phyloP scores from a whole-genome alignment of 257 asterid species.

The Echites panduratus region DNA sequence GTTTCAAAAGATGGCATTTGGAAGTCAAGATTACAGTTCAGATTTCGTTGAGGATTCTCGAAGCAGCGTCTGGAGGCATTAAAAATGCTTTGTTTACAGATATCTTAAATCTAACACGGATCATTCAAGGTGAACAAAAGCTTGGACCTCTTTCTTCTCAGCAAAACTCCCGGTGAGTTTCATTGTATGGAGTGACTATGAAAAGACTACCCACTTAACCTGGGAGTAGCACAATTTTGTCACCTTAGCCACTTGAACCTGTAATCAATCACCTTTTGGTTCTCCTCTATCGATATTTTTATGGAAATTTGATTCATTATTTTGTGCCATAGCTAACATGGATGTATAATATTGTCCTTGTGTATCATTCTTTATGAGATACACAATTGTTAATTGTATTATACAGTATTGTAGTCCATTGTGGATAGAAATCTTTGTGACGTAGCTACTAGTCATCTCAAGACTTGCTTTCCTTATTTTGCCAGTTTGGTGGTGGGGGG shows the following conservation, averaged over 20 bases:
- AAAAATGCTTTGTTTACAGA: not conserved
- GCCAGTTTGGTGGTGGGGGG: not conserved
- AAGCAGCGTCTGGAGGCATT: conserved; percentile 55
- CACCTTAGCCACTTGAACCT: not conserved
- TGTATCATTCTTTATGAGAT: not conserved
- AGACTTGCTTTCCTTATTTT: not conserved
- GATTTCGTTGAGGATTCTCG: conserved; percentile 46
- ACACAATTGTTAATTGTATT: not conserved
- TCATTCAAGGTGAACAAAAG: not conserved
- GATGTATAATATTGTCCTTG: not conserved
- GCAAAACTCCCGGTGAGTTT: conserved; percentile 4
- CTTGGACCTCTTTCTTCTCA: not conserved
- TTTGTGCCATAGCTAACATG: conserved; percentile 1
- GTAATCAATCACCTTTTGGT: not conserved
- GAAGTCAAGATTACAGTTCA: conserved; percentile 71
- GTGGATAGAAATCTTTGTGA: not conserved
- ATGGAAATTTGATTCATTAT: not conserved
- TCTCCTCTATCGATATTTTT: not conserved
- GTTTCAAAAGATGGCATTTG: conserved; percentile 89
- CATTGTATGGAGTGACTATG: not conserved
- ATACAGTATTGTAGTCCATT: not conserved
- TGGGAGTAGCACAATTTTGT: not conserved
- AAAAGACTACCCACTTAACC: not conserved
- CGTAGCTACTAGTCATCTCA: not conserved
- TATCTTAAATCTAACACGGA: not conserved